Percentiles rank a stretch among this genome's conserved stretches.
Evolutionary conservation across 1,284 basidiomycete species (phyloP).

Genomic region (Crepidotus sp.): DNA sequence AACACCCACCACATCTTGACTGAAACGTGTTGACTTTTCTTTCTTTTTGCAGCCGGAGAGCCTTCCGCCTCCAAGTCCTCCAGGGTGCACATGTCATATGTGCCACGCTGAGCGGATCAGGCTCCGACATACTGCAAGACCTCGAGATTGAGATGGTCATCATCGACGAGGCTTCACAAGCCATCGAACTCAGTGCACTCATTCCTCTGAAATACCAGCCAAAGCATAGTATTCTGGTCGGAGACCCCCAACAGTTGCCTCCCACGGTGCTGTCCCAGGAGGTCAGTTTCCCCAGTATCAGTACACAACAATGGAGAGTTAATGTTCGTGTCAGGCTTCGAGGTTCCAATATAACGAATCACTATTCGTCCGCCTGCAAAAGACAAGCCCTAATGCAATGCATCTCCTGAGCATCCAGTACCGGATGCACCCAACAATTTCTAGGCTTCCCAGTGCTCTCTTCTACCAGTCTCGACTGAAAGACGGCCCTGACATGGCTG

Average conservation of each 20-base stretch:
- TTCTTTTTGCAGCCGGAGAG: conserved; percentile 49
- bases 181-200: conserved; percentile 92
- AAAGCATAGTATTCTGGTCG: conserved; percentile 87
- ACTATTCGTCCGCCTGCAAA: conserved; percentile 89
- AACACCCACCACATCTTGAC: conserved; percentile 38
- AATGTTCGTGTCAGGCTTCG: conserved; percentile 45
- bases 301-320: neutral
- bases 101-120: conserved; percentile 86
- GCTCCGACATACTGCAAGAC: conserved; percentile 79
- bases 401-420: conserved; percentile 97
- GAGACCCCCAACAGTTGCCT: conserved; percentile 96
- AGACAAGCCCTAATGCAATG: conserved; percentile 68
- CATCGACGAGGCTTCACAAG: conserved; percentile 98
- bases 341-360: conserved; percentile 83
- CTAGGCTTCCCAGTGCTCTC: conserved; percentile 77
- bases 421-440: conserved; percentile 98
- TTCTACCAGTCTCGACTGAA: conserved; percentile 82
- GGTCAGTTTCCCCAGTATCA: conserved; percentile 29
- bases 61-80: conserved; percentile 69
- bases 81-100: conserved; percentile 91
- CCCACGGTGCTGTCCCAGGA: conserved; percentile 91
- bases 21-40: conserved; percentile 49
- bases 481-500: conserved; percentile 86
- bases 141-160: conserved; percentile 94
- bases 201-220: conserved; percentile 92